Conservation (phyloP, 2,329 filamentous ascomycete genomes). For the Fusarium sterilihyphosum region DNA sequence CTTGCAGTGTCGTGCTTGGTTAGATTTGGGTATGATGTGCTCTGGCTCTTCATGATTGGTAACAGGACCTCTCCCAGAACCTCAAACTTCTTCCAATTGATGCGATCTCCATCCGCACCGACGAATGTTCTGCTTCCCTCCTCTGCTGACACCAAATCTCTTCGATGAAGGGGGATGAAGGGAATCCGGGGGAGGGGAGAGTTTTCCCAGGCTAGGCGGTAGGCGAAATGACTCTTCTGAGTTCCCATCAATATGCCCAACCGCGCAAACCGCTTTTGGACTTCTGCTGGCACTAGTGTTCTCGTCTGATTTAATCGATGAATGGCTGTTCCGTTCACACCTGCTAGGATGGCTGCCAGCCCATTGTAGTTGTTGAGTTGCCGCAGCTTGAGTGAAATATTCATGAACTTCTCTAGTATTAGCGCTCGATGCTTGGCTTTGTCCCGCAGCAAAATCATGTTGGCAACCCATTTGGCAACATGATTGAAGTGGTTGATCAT, state of each 20-base stretch:
- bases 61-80: constrained; percentile 92
- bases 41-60: constrained; percentile 91
- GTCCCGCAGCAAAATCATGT: constrained; percentile 87
- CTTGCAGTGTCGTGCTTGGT: constrained; percentile 74
- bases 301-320: constrained; percentile 84
- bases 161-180: constrained; percentile 87
- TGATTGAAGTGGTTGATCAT: constrained; percentile 96
- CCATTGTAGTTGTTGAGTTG: constrained; percentile 98
- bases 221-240: constrained; percentile 91
- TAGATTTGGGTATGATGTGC: constrained; percentile 80
- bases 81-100: constrained; percentile 99
- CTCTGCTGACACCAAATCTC: constrained; percentile 91
- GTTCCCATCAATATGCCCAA: constrained; percentile 93
- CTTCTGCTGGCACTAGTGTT: constrained; percentile 74
- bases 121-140: constrained; percentile 93
- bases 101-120: constrained; percentile 74
- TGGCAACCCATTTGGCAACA: constrained; percentile 82
- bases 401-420: constrained; percentile 96
- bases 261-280: constrained; percentile 86
- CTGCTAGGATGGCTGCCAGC: constrained; percentile 91
- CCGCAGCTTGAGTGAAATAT: constrained; percentile 83
- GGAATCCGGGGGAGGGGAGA: constrained; percentile 90
- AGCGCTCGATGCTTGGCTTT: constrained; percentile 94
- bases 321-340: constrained; percentile 88
- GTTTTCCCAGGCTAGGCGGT: constrained; percentile 98